Conservation (phyloP, 148 eudicot genomes). For the Cornus controversa region DNA sequence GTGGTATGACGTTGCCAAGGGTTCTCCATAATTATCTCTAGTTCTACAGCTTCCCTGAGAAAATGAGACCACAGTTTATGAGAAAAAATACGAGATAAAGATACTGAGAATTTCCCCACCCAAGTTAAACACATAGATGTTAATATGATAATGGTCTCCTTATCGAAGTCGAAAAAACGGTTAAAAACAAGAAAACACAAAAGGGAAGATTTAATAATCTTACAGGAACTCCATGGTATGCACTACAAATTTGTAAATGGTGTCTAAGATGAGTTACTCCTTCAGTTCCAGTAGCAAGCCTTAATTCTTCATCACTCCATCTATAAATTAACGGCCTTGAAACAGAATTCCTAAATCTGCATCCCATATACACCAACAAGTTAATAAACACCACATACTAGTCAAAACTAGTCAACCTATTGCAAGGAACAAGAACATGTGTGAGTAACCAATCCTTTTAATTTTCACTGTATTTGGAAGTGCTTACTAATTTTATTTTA, state of each 20-base stretch:
- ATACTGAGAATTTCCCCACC: background rate
- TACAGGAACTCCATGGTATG: conserved; percentile 65
- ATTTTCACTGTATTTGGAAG: too few species aligned
- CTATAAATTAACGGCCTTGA: conserved; percentile 22
- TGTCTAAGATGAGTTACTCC: conserved; percentile 40
- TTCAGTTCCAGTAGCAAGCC: conserved; percentile 54
- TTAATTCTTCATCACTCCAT: conserved; percentile 59
- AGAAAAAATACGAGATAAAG: background rate
- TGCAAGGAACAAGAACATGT: background rate
- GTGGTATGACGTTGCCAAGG: conserved; percentile 68
- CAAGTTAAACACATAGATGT: background rate
- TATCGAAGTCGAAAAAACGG: background rate
- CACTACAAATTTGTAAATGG: conserved; percentile 50
- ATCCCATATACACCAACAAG: background rate
- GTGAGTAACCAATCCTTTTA: background rate
- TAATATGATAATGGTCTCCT: background rate
- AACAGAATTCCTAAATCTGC: conserved; percentile 20
- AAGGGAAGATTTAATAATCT: conserved; percentile 18
- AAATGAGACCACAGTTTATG: conserved; percentile 13
- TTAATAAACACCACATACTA: background rate
- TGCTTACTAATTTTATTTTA: too few species aligned
- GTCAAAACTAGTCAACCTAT: background rate
- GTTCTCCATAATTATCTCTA: conserved; percentile 61
- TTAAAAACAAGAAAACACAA: background rate
- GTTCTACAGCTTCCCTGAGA: conserved; percentile 48